phyloP scores from a whole-genome alignment of 148 eudicot genomes.

The Arctostaphylos glauca region DNA sequence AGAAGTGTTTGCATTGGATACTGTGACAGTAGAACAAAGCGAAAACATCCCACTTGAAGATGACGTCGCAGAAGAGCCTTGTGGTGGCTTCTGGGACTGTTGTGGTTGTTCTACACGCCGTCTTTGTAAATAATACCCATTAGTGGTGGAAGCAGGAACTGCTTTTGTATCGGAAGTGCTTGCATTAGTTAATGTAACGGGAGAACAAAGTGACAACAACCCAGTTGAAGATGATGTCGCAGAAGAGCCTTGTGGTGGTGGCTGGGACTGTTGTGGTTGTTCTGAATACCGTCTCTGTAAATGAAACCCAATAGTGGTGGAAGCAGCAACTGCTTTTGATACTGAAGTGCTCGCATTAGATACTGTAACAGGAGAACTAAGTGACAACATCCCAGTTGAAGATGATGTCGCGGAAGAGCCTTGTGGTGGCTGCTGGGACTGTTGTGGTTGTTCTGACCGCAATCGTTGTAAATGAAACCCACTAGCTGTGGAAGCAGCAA shows the following conservation, averaged over 20 bases:
- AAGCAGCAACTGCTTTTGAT: constrained; percentile 53
- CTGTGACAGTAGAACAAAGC: constrained; percentile 41
- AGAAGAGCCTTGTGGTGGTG: constrained; percentile 30
- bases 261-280: constrained; percentile 50
- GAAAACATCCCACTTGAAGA: constrained; percentile 60
- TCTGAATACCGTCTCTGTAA: constrained; percentile 56
- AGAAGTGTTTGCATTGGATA: constrained; percentile 34
- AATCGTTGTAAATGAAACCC: constrained; percentile 45
- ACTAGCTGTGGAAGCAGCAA: constrained; percentile 30
- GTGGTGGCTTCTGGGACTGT: constrained; percentile 32
- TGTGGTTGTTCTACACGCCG: constrained; percentile 56
- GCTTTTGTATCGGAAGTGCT: constrained; percentile 64
- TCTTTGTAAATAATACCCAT: constrained; percentile 55
- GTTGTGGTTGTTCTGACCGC: constrained; percentile 41
- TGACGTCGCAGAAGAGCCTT: constrained; percentile 38
- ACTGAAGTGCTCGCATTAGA: constrained; percentile 9
- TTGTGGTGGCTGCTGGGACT: constrained; percentile 28
- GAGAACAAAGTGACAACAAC: too few relatives aligned
- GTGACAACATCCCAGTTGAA: too few relatives aligned
- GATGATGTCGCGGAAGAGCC: too few relatives aligned
- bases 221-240: constrained; percentile 24
- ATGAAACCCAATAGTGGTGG: constrained; percentile 51
- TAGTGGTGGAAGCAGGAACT: constrained; percentile 44
- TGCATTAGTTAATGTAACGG: too few relatives aligned
- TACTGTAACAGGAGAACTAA: too few relatives aligned